Base-by-base conservation (phyloP, 202 grass and related monocot species). In the Brachypodium distachyon region DNA sequence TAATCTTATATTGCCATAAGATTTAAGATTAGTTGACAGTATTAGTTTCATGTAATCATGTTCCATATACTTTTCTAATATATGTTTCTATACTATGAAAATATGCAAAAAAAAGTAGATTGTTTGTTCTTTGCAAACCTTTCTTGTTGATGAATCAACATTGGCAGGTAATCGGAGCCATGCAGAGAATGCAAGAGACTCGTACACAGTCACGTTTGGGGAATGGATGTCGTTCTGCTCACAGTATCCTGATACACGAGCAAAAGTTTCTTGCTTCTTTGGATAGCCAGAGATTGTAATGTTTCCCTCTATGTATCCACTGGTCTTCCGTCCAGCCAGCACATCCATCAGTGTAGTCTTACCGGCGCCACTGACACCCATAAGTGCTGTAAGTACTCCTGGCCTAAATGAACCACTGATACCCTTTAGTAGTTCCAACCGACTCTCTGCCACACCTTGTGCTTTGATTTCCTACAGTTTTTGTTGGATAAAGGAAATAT, bases 331-430 rank as follows among this genome's bases (percentile, higher is more conserved):
- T 46, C 94, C 94, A 5, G 92, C 92, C 67, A 96, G 70, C 9
- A 96, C 92, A 70, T 96, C 92, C 92, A 96, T 90, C 65, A 97
- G 67, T 34, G 94, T 97, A 58, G 94, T 97, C 75, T 97, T 97
- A 17, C 94, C 94, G 18, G 94, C 94, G 60, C 91, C 94, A 69
- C 88, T 97, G 17, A 97, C 94, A 40, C 94, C 94, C 94, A 97
- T 97, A 59, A 97, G 69, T 78, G 94, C 94, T 19, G 91, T 97
- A 52, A 97, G 90, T 28, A 94, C 84, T 63, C 94, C 91, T 28
- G 94, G 94, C 68, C 88, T 97, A 79, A 97, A 97, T 36, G 88
- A 86, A 60, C 94, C 94, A 77, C 81, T 94, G 33, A 91, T 86
- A 72, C 94, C 91, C 83, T 97, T 97, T 23, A 97, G 76, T 54